Conservation (phyloP, 2,329 filamentous ascomycete species). For the Atkinsonella hypoxylon region DNA sequence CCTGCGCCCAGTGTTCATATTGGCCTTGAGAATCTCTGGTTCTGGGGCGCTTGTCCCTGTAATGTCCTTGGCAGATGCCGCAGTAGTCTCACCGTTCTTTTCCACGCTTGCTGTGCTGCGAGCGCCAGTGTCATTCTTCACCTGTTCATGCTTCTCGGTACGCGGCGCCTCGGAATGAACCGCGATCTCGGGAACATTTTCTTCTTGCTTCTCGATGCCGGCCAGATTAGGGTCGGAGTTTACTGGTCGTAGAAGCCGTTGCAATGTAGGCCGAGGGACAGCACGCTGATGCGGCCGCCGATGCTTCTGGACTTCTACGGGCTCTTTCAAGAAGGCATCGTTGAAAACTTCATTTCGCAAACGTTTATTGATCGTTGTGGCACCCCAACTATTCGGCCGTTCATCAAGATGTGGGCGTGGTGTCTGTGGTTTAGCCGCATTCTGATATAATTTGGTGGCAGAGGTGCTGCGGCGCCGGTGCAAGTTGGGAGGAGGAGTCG, state of each 20-base stretch:
- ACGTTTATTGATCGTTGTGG: constrained; percentile 79
- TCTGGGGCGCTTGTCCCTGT: constrained; percentile 55
- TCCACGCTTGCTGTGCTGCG: constrained; percentile 14
- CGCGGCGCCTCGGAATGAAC: not conserved
- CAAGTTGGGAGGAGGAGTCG: constrained; percentile 30
- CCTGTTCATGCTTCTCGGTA: constrained; percentile 1
- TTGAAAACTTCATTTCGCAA: constrained; percentile 85
- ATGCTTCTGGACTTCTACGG: constrained; percentile 69
- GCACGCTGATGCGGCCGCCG: constrained; percentile 57
- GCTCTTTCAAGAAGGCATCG: constrained; percentile 78
- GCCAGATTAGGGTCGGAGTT: constrained; percentile 32
- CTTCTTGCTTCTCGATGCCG: constrained; percentile 1
- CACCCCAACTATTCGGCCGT: constrained; percentile 66
- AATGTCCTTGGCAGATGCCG: constrained; percentile 37
- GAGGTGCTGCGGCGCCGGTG: constrained; percentile 23
- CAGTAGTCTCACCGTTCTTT: constrained; percentile 23
- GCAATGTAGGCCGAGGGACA: constrained; percentile 41
- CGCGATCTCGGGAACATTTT: not conserved
- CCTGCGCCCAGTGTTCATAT: constrained; percentile 29
- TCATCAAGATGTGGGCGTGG: constrained; percentile 35
- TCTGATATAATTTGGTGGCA: constrained; percentile 13
- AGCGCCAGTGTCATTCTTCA: constrained; percentile 21
- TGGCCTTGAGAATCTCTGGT: constrained; percentile 39
- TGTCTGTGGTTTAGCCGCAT: constrained; percentile 7
- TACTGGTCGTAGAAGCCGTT: constrained; percentile 31